A percentile compares a stretch with the other conserved stretches of the same genome.
Evolutionary conservation across 139 green algal genomes (phyloP).

Genomic region (Mychonastes homosphaera): DNA sequence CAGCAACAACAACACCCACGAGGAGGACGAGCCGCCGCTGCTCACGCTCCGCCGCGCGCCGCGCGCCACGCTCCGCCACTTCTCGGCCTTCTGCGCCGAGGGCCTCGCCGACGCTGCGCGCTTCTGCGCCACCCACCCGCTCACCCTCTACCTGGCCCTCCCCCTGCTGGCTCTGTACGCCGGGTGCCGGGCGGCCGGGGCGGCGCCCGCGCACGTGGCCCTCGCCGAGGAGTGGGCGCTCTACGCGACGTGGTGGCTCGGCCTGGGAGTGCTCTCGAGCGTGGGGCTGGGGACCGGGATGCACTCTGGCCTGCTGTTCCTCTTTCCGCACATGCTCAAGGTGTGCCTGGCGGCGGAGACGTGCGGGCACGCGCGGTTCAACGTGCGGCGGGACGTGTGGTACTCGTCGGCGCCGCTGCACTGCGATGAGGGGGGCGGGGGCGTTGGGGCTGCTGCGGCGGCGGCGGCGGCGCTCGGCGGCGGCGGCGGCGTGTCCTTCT

Average conservation of each 20-base stretch:
- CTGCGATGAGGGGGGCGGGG: slow-evolving; percentile 32
- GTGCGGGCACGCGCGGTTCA: slow-evolving; percentile 68
- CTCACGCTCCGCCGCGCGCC: slow-evolving; percentile 47
- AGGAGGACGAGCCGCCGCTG: slow-evolving; percentile 7
- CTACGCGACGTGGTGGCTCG: slow-evolving; percentile 77
- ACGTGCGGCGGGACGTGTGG: slow-evolving; percentile 64
- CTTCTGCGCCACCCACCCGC: slow-evolving; percentile 49
- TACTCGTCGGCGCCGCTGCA: slow-evolving; percentile 60
- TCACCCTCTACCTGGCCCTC: slow-evolving; percentile 51
- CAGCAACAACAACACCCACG: slow-evolving; percentile 5
- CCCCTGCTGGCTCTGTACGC: slow-evolving; percentile 47
- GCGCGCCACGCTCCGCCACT: slow-evolving; percentile 43
- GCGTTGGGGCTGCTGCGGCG: too few relatives aligned
- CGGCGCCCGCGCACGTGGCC: background rate
- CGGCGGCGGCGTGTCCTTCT: slow-evolving; percentile 28
- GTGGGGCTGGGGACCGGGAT: slow-evolving; percentile 86
- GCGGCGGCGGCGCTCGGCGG: too few relatives aligned
- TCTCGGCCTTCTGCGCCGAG: slow-evolving; percentile 18
- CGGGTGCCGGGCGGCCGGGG: slow-evolving; percentile 9
- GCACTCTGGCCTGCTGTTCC: slow-evolving; percentile 86
- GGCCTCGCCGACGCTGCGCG: slow-evolving; percentile 15
- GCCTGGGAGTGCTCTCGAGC: slow-evolving; percentile 76
- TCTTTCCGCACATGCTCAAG: slow-evolving; percentile 92
- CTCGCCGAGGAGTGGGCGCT: slow-evolving; percentile 35
- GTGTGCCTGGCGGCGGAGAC: slow-evolving; percentile 76